phyloP scores from a whole-genome alignment of 139 green algal species.

The Chlamydomonas sp. region DNA sequence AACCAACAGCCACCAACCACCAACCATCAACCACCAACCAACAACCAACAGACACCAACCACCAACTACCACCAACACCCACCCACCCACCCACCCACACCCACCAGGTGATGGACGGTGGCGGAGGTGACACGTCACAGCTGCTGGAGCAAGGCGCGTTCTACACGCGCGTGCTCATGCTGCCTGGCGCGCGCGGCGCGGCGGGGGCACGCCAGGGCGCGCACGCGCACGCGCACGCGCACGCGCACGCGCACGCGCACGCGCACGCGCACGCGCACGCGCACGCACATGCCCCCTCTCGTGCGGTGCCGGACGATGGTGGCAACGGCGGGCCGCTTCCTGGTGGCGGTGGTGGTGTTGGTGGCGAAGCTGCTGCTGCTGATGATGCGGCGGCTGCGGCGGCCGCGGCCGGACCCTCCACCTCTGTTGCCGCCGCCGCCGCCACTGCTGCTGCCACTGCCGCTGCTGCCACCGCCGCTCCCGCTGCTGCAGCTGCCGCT shows the following conservation, averaged over 20 bases:
- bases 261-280: neutral
- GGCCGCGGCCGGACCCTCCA: slow-evolving; percentile 3
- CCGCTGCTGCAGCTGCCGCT: neutral
- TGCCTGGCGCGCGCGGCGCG: too few relatives aligned
- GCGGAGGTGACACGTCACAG: neutral
- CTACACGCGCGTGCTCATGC: neutral
- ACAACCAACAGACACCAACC: too few relatives aligned
- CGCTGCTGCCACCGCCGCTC: neutral
- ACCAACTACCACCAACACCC: too few relatives aligned
- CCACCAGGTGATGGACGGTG: too few relatives aligned
- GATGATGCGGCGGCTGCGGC: too few relatives aligned
- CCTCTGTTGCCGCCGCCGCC: neutral
- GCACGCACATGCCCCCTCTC: slow-evolving; percentile 17
- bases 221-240: too few relatives aligned
- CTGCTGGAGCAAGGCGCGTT: neutral
- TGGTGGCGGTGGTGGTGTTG: too few relatives aligned
- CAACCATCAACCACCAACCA: too few relatives aligned
- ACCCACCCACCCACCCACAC: too few relatives aligned
- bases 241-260: neutral
- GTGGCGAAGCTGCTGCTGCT: too few relatives aligned
- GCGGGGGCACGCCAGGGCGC: too few relatives aligned
- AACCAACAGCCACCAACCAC: too few relatives aligned
- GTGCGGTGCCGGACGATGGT: neutral
- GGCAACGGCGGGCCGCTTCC: neutral
- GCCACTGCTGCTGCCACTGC: neutral